Conservation (phyloP, 2,329 filamentous ascomycete genomes). For the Beauveria australis region DNA sequence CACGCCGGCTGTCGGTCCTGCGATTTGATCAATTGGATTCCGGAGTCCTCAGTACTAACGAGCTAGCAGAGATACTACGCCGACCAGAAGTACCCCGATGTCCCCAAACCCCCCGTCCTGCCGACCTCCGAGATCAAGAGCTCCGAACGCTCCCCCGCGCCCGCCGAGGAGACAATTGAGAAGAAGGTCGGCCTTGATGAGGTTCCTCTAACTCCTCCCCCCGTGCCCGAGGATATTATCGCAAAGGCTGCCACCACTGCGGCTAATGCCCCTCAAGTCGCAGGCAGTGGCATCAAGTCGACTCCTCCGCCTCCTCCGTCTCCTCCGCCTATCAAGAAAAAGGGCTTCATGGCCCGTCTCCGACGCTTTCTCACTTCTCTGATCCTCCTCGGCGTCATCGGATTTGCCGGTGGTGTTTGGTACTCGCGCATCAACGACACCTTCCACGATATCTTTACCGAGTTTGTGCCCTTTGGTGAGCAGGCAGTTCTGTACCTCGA, state of each 20-base stretch:
- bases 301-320: constrained; percentile 20
- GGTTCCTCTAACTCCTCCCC: constrained; percentile 33
- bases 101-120: constrained; percentile 42
- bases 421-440: constrained; percentile 92
- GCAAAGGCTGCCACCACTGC: constrained; percentile 22
- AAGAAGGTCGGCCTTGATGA: constrained; percentile 29
- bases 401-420: constrained; percentile 83
- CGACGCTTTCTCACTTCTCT: constrained; percentile 71
- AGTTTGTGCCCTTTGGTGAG: constrained; percentile 91
- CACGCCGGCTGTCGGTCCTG: not conserved
- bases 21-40: not conserved
- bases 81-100: constrained; percentile 43
- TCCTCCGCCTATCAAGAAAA: constrained; percentile 40
- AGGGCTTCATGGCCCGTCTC: constrained; percentile 64
- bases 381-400: constrained; percentile 64
- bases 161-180: constrained; percentile 28
- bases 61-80: constrained; percentile 46
- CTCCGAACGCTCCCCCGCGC: constrained; percentile 35
- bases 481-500: constrained; percentile 92
- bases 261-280: constrained; percentile 15
- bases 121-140: constrained; percentile 46
- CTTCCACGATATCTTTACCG: constrained; percentile 99
- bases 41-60: not conserved
- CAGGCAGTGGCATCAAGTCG: constrained; percentile 28
- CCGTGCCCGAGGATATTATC: constrained; percentile 17